Evolutionary conservation across 345 rosid genomes (phyloP).

Genomic region (Lumnitzera littorea): DNA sequence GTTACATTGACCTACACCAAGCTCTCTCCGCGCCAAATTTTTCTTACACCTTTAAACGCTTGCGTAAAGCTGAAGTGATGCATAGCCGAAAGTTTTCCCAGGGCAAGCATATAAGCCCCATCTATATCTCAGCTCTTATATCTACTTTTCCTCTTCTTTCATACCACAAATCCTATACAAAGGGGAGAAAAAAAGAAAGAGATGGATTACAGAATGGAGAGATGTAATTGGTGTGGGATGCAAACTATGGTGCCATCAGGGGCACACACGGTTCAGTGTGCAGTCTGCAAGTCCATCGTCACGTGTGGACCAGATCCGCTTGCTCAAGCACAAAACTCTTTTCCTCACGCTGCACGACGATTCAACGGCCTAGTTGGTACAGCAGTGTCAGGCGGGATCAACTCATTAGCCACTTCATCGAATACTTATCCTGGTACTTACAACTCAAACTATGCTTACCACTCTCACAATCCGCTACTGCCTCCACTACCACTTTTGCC

Average conservation of each 20-base stretch:
- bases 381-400: background rate
- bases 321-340: slow-evolving; percentile 14
- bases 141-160: background rate
- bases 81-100: too few species aligned
- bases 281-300: slow-evolving; percentile 35
- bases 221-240: slow-evolving; percentile 45
- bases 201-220: slow-evolving; percentile 37
- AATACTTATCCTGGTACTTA: slow-evolving; percentile 6
- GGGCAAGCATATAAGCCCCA: too few species aligned
- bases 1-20: too few species aligned
- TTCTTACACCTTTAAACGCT: too few species aligned
- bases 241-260: slow-evolving; percentile 35
- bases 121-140: background rate
- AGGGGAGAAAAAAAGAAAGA: background rate
- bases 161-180: background rate
- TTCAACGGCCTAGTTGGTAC: slow-evolving; percentile 1
- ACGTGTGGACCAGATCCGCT: slow-evolving; percentile 10
- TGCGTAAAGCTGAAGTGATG: too few species aligned
- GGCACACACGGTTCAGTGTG: slow-evolving; percentile 30
- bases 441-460: background rate
- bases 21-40: too few species aligned
- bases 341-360: slow-evolving; percentile 11
- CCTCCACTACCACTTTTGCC: background rate
- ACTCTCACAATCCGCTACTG: background rate
- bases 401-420: slow-evolving; percentile 3